Evolutionary conservation across 305 asterid genomes (phyloP).

Genomic region (Ilex paraguariensis): DNA sequence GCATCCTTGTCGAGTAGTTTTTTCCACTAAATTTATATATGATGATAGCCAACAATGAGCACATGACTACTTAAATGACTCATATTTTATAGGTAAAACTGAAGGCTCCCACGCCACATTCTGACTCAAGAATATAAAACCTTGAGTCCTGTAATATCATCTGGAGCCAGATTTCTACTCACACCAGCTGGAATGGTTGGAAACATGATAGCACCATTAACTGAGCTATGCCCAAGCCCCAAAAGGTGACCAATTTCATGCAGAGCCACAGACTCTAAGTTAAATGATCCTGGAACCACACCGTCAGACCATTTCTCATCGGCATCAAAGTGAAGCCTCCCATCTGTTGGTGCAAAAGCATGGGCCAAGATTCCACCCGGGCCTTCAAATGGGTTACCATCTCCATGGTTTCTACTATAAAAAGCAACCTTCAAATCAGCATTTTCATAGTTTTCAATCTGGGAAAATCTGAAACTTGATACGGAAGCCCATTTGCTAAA

Average conservation of each 20-base stretch:
- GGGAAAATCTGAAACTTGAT: conserved; percentile 17
- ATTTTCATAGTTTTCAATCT: neutral
- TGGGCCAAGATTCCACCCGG: conserved; percentile 33
- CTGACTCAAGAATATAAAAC: conserved; percentile 11
- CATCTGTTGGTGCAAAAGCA: conserved; percentile 25
- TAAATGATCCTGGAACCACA: neutral
- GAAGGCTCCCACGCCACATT: no score
- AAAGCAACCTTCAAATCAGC: conserved; percentile 21
- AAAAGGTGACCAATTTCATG: conserved; percentile 49
- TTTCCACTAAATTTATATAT: no score
- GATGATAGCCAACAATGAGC: no score
- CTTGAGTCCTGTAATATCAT: conserved; percentile 26
- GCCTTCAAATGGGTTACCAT: conserved; percentile 27
- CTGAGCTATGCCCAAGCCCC: conserved; percentile 32
- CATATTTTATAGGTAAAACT: no score
- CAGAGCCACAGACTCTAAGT: conserved; percentile 27
- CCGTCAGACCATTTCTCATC: conserved; percentile 25
- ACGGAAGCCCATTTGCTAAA: conserved; percentile 21
- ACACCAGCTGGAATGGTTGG: conserved; percentile 6
- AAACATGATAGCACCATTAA: conserved; percentile 24
- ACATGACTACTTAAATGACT: no score
- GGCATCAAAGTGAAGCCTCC: conserved; percentile 35
- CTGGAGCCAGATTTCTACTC: conserved; percentile 12
- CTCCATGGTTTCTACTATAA: conserved; percentile 19
- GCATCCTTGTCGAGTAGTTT: no score